Conservation (phyloP, 2,329 filamentous ascomycete species). For the Epichloe sibirici region DNA sequence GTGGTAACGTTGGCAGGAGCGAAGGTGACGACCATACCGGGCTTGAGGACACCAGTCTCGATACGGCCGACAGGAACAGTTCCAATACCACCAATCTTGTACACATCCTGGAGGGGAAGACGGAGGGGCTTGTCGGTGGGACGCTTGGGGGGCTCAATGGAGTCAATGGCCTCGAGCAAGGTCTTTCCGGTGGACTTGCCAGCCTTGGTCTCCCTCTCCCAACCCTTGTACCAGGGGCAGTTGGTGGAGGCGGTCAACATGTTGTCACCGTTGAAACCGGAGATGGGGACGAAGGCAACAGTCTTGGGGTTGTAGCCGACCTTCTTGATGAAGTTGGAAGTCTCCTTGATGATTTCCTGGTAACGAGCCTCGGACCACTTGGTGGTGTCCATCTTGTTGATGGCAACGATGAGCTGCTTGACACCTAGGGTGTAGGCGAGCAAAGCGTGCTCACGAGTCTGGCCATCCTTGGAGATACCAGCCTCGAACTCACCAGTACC, state of each 20-base stretch:
- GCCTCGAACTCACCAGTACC: constrained; percentile 99
- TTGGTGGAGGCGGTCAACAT: constrained; percentile 85
- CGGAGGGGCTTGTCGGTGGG: constrained; percentile 98
- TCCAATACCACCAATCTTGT: constrained; percentile 99
- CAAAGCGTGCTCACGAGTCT: constrained; percentile 99
- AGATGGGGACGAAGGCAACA: constrained; percentile 98
- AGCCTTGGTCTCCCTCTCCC: constrained; percentile 93
- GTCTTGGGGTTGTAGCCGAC: constrained; percentile 99
- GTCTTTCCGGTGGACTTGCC: constrained; percentile 87
- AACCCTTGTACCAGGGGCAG: constrained; percentile 99
- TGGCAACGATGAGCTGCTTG: constrained; percentile 98
- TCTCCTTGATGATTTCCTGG: constrained; percentile 99
- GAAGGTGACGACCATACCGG: constrained; percentile 92
- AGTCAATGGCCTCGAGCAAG: constrained; percentile 96
- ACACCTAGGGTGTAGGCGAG: constrained; percentile 99
- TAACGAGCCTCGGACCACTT: constrained; percentile 95
- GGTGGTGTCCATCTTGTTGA: constrained; percentile 99
- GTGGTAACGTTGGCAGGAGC: constrained; percentile 98
- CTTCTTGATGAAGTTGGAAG: constrained; percentile 99
- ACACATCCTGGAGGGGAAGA: constrained; percentile 99
- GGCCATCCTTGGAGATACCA: constrained; percentile 99
- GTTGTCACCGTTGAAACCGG: constrained; percentile 99
- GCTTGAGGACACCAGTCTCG: constrained; percentile 95
- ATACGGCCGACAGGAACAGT: constrained; percentile 99
- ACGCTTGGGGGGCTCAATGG: constrained; percentile 79